Evolutionary conservation across 2,329 filamentous ascomycete species (phyloP), one percentile per base, ranked within the genome.

Genomic region (Sclerotiophoma versabilis): DNA sequence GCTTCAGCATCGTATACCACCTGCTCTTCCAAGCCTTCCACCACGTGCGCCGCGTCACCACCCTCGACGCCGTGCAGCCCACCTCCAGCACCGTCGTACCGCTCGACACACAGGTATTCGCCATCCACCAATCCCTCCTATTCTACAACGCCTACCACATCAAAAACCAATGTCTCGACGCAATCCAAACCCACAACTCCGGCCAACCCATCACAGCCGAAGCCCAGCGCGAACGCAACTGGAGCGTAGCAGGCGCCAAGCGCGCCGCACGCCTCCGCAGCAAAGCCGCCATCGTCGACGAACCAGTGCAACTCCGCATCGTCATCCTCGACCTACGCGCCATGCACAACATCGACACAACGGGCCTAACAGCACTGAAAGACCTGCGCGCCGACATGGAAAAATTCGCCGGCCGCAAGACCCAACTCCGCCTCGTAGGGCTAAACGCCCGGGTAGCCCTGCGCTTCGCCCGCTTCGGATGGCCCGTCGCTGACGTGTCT

Each of bases 121-220:
- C 77, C 4, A 84, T 86, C 69, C 80, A 78, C 29, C 82, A 85
- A 51, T 80, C 82, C 1, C 73, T 87, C 29, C 82, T 87, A 70
- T 88, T 87, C 74, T 82, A 80, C 57, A 87, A 88, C 63, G 84
- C 84, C 2, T 83, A 84, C 50, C 74, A 79, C 33, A 71, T 81
- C 54, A 84, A 83, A 41, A 76, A 70, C 2, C 70, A 75, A 7
- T 78, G 83, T 15, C 70, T 85, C 14, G 82, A 86, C 57, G 72
- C 75, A 1, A 67, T 85, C 30, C 79, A 83, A 57, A 81, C 78
- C 0, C 75, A 76, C 55, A 77, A 80, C 56, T 71, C 77, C 0
- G 74, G 76, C 0, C 64, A 73, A 3, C 76, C 78, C 54, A 72
- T 75, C 39, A 70, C 74, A 5, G 67, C 72, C 0, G 68, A 71